Evolutionary conservation across 192 early-diverging fungal genomes (phyloP).

Genomic region (Linnemannia hyalina): DNA sequence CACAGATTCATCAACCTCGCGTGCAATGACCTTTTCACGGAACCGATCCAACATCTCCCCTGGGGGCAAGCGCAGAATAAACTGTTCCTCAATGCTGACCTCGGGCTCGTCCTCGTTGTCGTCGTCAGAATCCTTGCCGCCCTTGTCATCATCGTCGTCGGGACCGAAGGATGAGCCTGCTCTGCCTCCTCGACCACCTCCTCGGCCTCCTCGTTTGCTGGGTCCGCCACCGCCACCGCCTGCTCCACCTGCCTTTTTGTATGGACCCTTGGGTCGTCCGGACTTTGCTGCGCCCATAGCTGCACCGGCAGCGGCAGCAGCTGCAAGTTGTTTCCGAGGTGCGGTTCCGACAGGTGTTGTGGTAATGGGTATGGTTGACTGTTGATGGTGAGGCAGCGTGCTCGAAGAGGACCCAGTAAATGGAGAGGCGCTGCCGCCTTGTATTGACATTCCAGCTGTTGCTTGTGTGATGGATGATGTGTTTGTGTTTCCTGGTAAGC

Average conservation of each 20-base stretch:
- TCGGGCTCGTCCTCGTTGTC: constrained; percentile 75
- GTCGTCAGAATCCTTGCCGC: constrained; percentile 52
- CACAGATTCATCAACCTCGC: constrained; percentile 59
- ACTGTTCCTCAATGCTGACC: constrained; percentile 84
- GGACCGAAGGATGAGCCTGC: neutral
- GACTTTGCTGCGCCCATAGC: constrained; percentile 31
- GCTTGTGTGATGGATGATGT: constrained; percentile 13
- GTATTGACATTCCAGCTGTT: constrained; percentile 26
- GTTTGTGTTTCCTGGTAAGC: constrained; percentile 1
- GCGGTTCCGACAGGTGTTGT: constrained; percentile 36
- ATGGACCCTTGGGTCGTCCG: constrained; percentile 29
- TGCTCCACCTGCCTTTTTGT: constrained; percentile 24
- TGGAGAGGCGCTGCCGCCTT: neutral
- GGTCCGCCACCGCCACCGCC: constrained; percentile 23
- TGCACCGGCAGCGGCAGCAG: constrained; percentile 44
- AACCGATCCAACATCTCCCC: constrained; percentile 64
- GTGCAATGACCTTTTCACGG: constrained; percentile 62
- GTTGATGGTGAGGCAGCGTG: neutral
- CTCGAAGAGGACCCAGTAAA: neutral
- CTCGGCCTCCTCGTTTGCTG: constrained; percentile 15
- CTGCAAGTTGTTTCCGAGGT: constrained; percentile 44
- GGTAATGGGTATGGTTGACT: constrained; percentile 16
- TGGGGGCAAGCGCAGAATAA: constrained; percentile 79
- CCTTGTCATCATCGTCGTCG: constrained; percentile 9
- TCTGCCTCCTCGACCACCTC: constrained; percentile 10